Evolutionary conservation across 371 early-diverging fungal genomes (phyloP).

Genomic region (Apophysomyces variabilis): DNA sequence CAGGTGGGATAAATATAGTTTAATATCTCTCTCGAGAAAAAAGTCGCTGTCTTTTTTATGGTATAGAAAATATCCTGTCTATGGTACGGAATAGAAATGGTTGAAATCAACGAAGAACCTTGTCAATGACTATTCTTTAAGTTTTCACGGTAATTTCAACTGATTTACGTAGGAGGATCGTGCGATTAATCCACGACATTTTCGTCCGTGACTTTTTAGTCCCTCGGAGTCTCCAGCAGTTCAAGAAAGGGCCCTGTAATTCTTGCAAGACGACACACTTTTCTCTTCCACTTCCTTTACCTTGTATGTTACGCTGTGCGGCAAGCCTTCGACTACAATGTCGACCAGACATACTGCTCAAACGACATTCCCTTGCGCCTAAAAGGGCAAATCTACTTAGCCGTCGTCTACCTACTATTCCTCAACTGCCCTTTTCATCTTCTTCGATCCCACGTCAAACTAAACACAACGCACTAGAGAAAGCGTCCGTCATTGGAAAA

Average conservation of each 20-base stretch:
- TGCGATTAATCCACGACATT: no score
- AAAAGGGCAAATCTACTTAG: not conserved
- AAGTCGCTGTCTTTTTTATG: no score
- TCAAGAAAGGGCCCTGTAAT: not conserved
- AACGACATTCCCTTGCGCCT: not conserved
- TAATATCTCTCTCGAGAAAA: no score
- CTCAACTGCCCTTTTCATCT: not conserved
- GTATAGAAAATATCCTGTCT: no score
- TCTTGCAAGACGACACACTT: not conserved
- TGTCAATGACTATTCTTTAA: no score
- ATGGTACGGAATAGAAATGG: no score
- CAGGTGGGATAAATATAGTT: no score
- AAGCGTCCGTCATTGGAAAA: conserved; percentile 10
- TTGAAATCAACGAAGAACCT: no score
- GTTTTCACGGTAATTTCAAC: no score
- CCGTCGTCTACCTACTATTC: not conserved
- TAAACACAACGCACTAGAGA: conserved; percentile 1
- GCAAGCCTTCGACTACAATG: not conserved
- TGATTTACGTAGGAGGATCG: no score
- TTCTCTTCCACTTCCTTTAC: not conserved
- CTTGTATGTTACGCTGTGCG: conserved; percentile 4
- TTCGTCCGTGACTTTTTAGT: no score
- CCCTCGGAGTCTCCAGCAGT: no score
- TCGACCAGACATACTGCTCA: not conserved
- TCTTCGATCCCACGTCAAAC: conserved; percentile 9